These are phyloP conservation scores for Xerocomus potaroensis DNA, from an alignment of 768 basidiomycete species.

Conservation along the genomic window DNA sequence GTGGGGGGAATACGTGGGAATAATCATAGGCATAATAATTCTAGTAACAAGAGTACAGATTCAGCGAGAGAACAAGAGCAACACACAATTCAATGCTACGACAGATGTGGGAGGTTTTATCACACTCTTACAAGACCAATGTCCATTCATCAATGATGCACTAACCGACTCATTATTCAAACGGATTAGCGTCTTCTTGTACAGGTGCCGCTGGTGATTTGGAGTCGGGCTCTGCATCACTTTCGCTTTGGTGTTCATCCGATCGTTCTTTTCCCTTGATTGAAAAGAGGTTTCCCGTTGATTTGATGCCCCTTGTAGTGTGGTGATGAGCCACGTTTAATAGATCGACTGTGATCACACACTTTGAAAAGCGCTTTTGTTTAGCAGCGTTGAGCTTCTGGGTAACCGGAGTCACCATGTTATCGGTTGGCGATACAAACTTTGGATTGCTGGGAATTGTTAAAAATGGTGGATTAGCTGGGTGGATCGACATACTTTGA, in stretches of 20 bases:
- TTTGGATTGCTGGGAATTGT: conserved; percentile 65
- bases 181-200: conserved; percentile 70
- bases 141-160: conserved; percentile 4
- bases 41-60: conserved; percentile 28
- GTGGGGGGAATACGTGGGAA: conserved; percentile 29
- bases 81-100: conserved; percentile 21
- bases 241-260: conserved; percentile 31
- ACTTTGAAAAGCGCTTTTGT: conserved; percentile 95
- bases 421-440: conserved; percentile 92
- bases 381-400: conserved; percentile 88
- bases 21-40: conserved; percentile 19
- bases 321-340: conserved; percentile 3
- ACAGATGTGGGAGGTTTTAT: conserved; percentile 22
- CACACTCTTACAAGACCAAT: conserved; percentile 25
- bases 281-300: conserved; percentile 55
- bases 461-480: conserved; percentile 1
- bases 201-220: conserved; percentile 28
- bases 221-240: conserved; percentile 36
- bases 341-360: conserved; percentile 25
- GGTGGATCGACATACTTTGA: conserved; percentile 56
- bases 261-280: conserved; percentile 32
- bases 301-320: conserved; percentile 50
- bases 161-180: conserved; percentile 33
- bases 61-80: conserved; percentile 26
- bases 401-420: conserved; percentile 88